phyloP scores from a whole-genome alignment of 129 eudicot genomes.

The Artemisia tridentata region DNA sequence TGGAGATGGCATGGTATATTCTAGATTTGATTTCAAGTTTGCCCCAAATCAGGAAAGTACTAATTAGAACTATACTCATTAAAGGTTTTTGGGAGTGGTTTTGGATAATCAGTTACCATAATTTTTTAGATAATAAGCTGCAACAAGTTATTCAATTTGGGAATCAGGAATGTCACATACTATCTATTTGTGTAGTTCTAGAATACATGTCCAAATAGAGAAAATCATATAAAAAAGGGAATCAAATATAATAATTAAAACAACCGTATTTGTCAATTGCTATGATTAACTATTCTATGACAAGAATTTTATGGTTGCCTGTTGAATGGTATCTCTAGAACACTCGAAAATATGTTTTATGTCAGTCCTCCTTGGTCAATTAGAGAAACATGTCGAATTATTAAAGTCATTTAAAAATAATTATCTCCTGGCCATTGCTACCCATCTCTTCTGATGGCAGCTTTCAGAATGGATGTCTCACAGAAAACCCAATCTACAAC shows the following conservation, averaged over 20 bases:
- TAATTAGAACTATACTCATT: too few species aligned
- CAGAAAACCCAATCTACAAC: slow-evolving; percentile 20
- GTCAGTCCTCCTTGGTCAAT: background rate
- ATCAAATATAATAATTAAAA: background rate
- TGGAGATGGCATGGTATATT: too few species aligned
- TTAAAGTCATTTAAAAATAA: background rate
- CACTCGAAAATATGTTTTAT: too few species aligned
- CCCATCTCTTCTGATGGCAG: slow-evolving; percentile 29
- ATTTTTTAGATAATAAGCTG: background rate
- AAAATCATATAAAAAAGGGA: too few species aligned
- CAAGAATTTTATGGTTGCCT: background rate
- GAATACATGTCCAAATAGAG: background rate
- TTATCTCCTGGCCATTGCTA: background rate
- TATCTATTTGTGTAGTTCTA: slow-evolving; percentile 6
- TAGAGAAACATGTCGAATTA: background rate
- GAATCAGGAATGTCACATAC: background rate
- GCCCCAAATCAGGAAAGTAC: too few species aligned
- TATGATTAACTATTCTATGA: background rate
- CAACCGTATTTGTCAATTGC: slow-evolving; percentile 3
- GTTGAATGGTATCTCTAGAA: background rate
- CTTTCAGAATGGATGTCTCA: slow-evolving; percentile 69
- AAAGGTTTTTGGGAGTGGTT: too few species aligned
- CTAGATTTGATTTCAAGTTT: too few species aligned
- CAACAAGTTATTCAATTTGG: background rate
- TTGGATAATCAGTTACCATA: background rate